These are phyloP conservation scores for Pseudogymnoascus destructans DNA, from an alignment of 2,329 filamentous ascomycete genomes.

Conservation along the genomic window DNA sequence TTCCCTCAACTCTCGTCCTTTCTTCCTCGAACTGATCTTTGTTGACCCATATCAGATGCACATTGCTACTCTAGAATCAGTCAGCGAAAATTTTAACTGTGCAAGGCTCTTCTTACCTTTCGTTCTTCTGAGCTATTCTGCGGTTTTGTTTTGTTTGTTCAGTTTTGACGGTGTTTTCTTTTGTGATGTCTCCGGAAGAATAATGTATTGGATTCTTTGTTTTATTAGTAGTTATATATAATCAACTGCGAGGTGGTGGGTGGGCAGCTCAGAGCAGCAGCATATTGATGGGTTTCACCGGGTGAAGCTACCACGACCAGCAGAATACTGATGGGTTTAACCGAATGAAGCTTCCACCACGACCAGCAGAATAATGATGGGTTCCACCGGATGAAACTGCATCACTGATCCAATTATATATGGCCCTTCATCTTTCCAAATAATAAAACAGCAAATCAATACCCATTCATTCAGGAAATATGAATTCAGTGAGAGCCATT, in stretches of 20 bases:
- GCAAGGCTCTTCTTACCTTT: background rate
- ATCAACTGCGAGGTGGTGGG: background rate
- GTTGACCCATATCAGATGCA: background rate
- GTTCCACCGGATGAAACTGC: background rate
- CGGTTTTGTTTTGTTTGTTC: background rate
- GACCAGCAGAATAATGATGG: background rate
- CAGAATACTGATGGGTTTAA: background rate
- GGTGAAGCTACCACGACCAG: background rate
- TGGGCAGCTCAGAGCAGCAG: background rate
- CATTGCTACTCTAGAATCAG: background rate
- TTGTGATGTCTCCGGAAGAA: background rate
- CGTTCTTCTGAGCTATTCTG: background rate
- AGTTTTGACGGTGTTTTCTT: background rate
- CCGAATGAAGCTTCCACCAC: background rate
- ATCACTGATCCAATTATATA: background rate
- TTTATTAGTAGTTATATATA: background rate
- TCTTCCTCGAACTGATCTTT: background rate
- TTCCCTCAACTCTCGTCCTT: background rate
- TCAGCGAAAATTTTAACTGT: background rate
- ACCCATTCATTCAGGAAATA: background rate
- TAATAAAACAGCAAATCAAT: background rate
- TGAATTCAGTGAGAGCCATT: background rate
- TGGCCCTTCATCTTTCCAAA: background rate
- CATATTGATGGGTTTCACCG: background rate
- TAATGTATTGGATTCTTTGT: background rate